Base-by-base conservation (phyloP, 78 protist species). In the Chrysochromulina parva region DNA sequence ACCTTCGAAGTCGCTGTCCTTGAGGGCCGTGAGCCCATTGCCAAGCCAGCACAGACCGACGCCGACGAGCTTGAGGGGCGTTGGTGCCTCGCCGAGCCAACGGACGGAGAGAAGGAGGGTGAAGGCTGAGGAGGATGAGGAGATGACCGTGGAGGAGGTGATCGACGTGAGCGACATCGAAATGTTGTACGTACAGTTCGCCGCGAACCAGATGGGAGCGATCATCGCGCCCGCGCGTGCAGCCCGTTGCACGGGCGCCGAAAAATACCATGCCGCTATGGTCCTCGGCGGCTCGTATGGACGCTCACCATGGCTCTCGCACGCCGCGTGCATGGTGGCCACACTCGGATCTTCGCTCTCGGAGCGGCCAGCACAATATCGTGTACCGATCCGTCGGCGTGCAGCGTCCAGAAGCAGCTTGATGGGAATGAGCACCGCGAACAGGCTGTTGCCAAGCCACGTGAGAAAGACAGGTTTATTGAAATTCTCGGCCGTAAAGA, bases 181-280 rank as follows among this genome's bases (percentile, higher is more conserved):
- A 14, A 6, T 11, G 90, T 90, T 93, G 92, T 90, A 93, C 73
- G 84, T 1, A 47, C 0, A 52, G 91, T 93, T 93, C 67, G 93
- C 95, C 24, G 73, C 53, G 24, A 93, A 78, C 95, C 95, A 93
- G n/a, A 90, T 1, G 13, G 95, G 93, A 52, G 82, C 65, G 47
- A 93, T 5, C 26, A 53, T 0, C 48, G 47, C n/a, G 9, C 91
- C 87, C 4, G 80, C 47, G 53, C 47, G 4, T 28, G 58, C 57
- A 28, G 19, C 38, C 20, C 11, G 55, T 13, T 11, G 28, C 80
- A 13, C 48, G 48, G 9, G 47, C 47, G 16, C 62, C 62, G 62
- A 7, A 58, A 58, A 13, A 13, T 58, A 13, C 62, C 24, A 7
- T 13, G 62, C 62, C 62, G 62, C 62, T 58, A 14, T 13, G 62